A percentile compares a stretch with the other conserved stretches of the same genome.
phyloP scores from a whole-genome alignment of 108 stramenopile species.

The Poteriospumella lacustris region DNA sequence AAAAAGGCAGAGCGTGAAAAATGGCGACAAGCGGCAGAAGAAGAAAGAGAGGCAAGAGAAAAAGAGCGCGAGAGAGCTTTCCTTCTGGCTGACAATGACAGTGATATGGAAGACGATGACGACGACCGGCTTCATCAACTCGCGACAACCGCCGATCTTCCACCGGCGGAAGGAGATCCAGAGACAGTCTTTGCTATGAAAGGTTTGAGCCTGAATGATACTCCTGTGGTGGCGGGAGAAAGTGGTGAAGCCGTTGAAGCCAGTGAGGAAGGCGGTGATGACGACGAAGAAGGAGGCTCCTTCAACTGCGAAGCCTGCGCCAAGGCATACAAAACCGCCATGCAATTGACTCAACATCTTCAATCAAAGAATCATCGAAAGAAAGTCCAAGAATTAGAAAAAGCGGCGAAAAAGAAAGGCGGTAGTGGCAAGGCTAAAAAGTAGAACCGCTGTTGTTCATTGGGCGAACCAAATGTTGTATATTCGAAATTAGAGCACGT shows the following conservation, averaged over 20 bases:
- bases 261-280: background rate
- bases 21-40: conserved; percentile 21
- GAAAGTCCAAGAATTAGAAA: conserved; percentile 25
- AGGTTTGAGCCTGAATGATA: background rate
- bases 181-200: background rate
- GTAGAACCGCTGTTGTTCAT: conserved; percentile 8
- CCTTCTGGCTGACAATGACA: conserved; percentile 9
- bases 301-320: conserved; percentile 43
- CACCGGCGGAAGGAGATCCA: background rate
- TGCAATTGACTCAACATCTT: conserved; percentile 48
- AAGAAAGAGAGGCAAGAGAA: conserved; percentile 29
- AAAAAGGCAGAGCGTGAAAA: conserved; percentile 1
- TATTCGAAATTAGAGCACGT: background rate
- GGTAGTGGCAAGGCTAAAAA: background rate
- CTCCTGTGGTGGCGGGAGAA: background rate
- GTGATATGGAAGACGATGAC: background rate
- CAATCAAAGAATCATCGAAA: conserved; percentile 40
- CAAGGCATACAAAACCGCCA: conserved; percentile 52
- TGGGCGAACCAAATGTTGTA: background rate
- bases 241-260: conserved; percentile 12
- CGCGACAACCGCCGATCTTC: background rate
- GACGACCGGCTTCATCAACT: background rate
- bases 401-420: background rate
- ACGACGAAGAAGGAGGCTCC: background rate
- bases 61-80: conserved; percentile 22